Conservation (phyloP, 306 rosid genomes). For the Mimosa bimucronata region DNA sequence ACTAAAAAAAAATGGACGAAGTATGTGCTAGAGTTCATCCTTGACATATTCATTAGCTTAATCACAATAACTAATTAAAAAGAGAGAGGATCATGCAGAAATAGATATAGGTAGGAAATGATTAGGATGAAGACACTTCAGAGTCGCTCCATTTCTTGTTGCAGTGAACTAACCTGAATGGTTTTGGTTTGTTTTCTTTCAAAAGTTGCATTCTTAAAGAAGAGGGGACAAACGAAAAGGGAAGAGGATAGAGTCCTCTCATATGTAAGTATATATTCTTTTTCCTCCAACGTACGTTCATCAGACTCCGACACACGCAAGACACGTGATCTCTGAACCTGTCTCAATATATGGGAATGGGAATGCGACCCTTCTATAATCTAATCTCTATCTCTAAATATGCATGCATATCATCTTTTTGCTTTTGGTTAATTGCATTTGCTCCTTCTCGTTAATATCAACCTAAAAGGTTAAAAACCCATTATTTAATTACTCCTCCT, state of each 20-base stretch:
- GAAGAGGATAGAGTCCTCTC: not conserved
- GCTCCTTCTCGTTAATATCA: not conserved
- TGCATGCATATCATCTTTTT: no score
- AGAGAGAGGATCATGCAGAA: not conserved
- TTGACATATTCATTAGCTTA: no score
- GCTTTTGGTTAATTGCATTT: not conserved
- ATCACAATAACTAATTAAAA: not conserved
- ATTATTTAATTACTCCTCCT: not conserved
- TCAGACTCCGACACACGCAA: constrained; percentile 51
- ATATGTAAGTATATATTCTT: not conserved
- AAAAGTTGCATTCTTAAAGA: not conserved
- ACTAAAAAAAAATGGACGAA: not conserved
- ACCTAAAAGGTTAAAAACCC: constrained; percentile 21
- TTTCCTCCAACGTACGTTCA: not conserved
- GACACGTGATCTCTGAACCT: constrained; percentile 44
- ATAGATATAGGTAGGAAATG: not conserved
- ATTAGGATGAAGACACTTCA: not conserved
- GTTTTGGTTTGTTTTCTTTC: not conserved
- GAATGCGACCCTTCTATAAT: not conserved
- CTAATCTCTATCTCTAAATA: no score
- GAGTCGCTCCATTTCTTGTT: not conserved
- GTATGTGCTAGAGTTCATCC: no score
- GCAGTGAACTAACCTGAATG: not conserved
- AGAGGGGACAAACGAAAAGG: not conserved
- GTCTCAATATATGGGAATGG: constrained; percentile 1